Evolutionary conservation across 2,329 filamentous ascomycete species (phyloP).

Genomic region (Xylaria sp.): DNA sequence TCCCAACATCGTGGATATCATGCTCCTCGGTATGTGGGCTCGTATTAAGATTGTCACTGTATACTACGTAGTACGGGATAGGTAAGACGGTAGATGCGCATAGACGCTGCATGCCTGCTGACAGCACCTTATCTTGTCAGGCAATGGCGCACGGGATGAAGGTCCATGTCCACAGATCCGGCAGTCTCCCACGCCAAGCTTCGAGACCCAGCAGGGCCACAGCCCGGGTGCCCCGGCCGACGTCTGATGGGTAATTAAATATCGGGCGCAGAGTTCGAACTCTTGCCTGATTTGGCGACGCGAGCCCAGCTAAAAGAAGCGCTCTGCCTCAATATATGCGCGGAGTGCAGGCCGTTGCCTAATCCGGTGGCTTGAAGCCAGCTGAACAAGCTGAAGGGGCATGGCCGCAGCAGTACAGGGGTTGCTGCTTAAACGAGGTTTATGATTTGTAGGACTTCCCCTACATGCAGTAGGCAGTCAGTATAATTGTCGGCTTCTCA

Average conservation of each 20-base stretch:
- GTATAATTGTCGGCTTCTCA: not conserved
- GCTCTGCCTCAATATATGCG: constrained; percentile 5
- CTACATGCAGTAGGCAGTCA: not conserved
- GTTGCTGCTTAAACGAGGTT: not conserved
- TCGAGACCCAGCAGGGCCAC: constrained; percentile 1
- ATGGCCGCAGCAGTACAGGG: not conserved
- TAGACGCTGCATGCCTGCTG: not conserved
- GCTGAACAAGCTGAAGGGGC: constrained; percentile 10
- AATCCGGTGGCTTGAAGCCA: constrained; percentile 10
- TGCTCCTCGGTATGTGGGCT: not conserved
- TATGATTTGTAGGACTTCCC: not conserved
- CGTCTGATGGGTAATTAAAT: not conserved
- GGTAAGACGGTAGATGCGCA: not conserved
- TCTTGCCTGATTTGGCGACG: not conserved
- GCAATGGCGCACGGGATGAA: not conserved
- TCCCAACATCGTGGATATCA: not conserved
- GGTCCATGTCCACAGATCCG: not conserved
- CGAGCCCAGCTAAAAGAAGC: constrained; percentile 1
- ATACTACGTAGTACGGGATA: not conserved
- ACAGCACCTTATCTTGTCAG: not conserved
- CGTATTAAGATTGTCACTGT: not conserved
- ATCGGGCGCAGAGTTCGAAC: not conserved
- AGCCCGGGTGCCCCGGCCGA: not conserved
- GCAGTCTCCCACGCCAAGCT: constrained; percentile 6
- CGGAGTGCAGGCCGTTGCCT: constrained; percentile 4